Conservation (phyloP, 176 grass and related monocot genomes). For the Aegilops tauschii region DNA sequence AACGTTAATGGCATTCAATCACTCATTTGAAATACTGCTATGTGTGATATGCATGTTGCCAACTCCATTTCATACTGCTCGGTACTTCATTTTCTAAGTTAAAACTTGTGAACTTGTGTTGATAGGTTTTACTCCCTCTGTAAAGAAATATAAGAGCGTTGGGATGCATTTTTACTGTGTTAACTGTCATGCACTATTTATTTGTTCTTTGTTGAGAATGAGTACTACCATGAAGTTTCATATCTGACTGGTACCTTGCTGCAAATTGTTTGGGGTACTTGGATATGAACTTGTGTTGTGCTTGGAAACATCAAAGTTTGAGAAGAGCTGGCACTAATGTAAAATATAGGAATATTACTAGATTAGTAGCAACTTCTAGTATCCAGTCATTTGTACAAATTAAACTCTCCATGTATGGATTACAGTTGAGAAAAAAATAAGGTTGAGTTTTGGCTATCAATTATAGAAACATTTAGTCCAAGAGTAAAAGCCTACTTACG, state of each 20-base stretch:
- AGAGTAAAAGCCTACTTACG: constrained; percentile 40
- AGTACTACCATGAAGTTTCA: neutral
- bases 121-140: neutral
- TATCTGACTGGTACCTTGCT: neutral
- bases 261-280: neutral
- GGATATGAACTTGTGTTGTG: neutral
- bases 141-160: too few species aligned
- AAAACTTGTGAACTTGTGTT: neutral
- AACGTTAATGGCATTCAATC: neutral
- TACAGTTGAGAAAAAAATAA: neutral
- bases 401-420: neutral
- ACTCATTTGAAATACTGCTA: constrained; percentile 17
- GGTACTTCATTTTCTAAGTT: neutral
- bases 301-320: neutral
- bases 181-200: neutral
- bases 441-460: neutral
- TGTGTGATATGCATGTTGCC: neutral
- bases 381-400: neutral
- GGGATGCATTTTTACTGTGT: neutral
- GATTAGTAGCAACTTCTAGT: neutral
- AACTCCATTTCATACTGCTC: neutral
- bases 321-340: neutral
- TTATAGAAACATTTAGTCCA: neutral
- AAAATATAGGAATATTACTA: neutral
- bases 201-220: neutral